A percentile compares a stretch with the other conserved stretches of the same genome.
phyloP scores from a whole-genome alignment of 495 filamentous ascomycete species.

The Barbatosphaeria neglecta region DNA sequence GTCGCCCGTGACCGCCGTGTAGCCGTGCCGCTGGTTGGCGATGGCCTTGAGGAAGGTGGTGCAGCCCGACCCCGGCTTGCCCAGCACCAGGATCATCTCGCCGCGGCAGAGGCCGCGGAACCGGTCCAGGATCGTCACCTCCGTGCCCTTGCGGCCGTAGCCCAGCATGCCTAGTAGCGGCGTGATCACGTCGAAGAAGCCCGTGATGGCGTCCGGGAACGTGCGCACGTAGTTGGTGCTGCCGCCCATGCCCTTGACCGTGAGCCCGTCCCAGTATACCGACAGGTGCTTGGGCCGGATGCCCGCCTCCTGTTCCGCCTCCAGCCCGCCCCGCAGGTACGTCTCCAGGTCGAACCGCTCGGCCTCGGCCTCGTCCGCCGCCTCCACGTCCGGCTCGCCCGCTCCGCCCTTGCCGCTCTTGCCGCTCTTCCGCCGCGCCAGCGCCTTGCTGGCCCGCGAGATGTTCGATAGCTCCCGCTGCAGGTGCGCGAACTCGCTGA shows the following conservation, averaged over 20 bases:
- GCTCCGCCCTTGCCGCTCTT: slow-evolving; percentile 36
- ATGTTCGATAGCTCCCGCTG: slow-evolving; percentile 59
- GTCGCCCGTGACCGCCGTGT: slow-evolving; percentile 63
- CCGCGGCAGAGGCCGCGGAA: slow-evolving; percentile 51
- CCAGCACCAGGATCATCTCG: slow-evolving; percentile 85
- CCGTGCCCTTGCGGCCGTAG: slow-evolving; percentile 46
- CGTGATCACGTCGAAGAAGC: slow-evolving; percentile 61
- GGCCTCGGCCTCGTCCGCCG: slow-evolving; percentile 25
- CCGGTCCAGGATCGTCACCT: slow-evolving; percentile 49
- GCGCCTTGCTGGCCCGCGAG: slow-evolving; percentile 36
- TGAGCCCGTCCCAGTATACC: slow-evolving; percentile 68
- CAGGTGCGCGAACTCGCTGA: slow-evolving; percentile 66
- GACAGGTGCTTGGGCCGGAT: slow-evolving; percentile 71
- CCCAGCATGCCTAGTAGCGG: slow-evolving; percentile 48
- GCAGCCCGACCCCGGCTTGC: slow-evolving; percentile 76
- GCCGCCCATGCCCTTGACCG: slow-evolving; percentile 67
- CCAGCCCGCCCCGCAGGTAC: slow-evolving; percentile 54
- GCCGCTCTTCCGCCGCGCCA: slow-evolving; percentile 23
- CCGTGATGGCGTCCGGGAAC: slow-evolving; percentile 68
- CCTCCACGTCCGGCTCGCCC: slow-evolving; percentile 33
- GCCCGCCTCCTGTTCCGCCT: slow-evolving; percentile 59
- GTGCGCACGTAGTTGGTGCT: slow-evolving; percentile 68
- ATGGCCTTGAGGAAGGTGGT: slow-evolving; percentile 82
- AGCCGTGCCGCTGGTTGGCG: slow-evolving; percentile 69
- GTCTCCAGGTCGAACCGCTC: slow-evolving; percentile 62